Conservation (phyloP, 2,329 filamentous ascomycete species). For the Aspergillus clavatus region DNA sequence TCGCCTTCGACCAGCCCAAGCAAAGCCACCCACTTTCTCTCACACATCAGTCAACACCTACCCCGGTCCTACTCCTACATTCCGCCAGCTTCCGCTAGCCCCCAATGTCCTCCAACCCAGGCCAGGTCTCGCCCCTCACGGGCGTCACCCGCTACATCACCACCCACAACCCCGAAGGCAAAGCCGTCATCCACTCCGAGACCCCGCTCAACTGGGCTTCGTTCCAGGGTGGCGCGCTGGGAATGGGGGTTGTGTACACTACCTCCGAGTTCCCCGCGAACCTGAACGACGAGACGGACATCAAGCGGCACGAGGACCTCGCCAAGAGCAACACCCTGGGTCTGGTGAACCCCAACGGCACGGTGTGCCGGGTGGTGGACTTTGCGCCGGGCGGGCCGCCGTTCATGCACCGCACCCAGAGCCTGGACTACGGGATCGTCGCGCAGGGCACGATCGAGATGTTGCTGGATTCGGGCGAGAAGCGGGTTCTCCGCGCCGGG, state of each 20-base stretch:
- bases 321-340: slow-evolving; percentile 26
- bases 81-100: no score
- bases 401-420: slow-evolving; percentile 52
- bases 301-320: slow-evolving; percentile 29
- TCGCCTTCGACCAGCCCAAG: no score
- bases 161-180: slow-evolving; percentile 31
- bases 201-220: slow-evolving; percentile 25
- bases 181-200: slow-evolving; percentile 35
- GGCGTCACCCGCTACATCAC: slow-evolving; percentile 34
- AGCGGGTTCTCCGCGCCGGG: slow-evolving; percentile 44
- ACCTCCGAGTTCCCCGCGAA: slow-evolving; percentile 35
- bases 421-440: slow-evolving; percentile 53
- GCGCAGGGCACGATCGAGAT: slow-evolving; percentile 52
- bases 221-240: slow-evolving; percentile 28
- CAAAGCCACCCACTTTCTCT: no score
- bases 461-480: slow-evolving; percentile 50
- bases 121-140: slow-evolving; percentile 25
- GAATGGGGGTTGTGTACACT: slow-evolving; percentile 40
- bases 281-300: slow-evolving; percentile 34
- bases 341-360: slow-evolving; percentile 38
- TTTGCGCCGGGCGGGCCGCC: slow-evolving; percentile 42
- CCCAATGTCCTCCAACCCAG: slow-evolving; percentile 17
- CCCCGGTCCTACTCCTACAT: no score
- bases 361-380: slow-evolving; percentile 46
- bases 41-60: no score